Base-by-base conservation (phyloP, 495 filamentous ascomycete species). In the Evernia prunastri region DNA sequence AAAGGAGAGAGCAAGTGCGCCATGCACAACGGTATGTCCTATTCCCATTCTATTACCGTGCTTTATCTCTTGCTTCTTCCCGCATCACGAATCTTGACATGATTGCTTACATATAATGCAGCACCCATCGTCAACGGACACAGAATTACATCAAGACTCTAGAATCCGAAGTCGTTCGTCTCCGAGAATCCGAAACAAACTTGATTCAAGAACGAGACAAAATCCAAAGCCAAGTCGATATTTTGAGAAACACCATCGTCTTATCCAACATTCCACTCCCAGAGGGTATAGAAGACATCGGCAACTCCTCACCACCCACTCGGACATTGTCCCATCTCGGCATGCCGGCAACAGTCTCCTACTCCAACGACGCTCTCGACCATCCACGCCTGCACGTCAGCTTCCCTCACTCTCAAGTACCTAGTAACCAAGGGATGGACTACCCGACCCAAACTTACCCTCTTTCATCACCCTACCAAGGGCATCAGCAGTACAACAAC, bases 141-240 rank as follows among this genome's bases (percentile, higher is more conserved):
- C 69, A 71, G 56, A 71, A 71, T 43, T 71, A 71, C 58, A 71
- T 71, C 63, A 69, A 71, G 63, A 69, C 69, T 10, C 51, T 71
- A 8, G 69, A 71, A 59, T 63, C 62, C 31, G 69, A 71, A 36
- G 69, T 71, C 23, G 58, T 71, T 15, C 67, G 69, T 25, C 69
- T 71, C 18, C 56, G 69, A 23, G 65, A 66, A 39, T 66, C 69
- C 12, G 69, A 69, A 58, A 56, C 31, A 2, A 63, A 54, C 20
- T 58, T 71, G 49, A 62, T 63, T 27, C 42, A 56, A 43, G 65
- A 69, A 40, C 63, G 60, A n/a, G 68, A 71, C 29, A 63, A 68
- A 43, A 60, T 71, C 5, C 56, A 66, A n/a, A 45, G 25, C 35
- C 63, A 69, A 57, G 36, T 71, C 40, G 59, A 63, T 6, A 43